Percentiles rank a stretch among this genome's conserved stretches.
Conservation (phyloP, 1,284 basidiomycete species). For the Chiua sp. region DNA sequence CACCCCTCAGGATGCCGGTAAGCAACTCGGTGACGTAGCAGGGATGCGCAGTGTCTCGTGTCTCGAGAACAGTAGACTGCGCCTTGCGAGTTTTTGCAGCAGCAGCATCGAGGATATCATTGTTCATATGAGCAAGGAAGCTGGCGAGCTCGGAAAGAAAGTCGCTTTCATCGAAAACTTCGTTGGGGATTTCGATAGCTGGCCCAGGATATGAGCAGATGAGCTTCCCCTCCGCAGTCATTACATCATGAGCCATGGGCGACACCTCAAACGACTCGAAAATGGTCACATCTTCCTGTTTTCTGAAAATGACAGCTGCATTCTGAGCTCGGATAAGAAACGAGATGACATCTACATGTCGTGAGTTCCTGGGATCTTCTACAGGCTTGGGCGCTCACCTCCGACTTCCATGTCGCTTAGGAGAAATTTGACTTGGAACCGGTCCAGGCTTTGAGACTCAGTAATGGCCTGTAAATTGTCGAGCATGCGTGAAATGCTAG, state of each 20-base stretch:
- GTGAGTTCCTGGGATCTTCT: no score
- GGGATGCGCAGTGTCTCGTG: constrained; percentile 32
- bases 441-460: no score
- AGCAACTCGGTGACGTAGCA: constrained; percentile 40
- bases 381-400: no score
- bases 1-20: constrained; percentile 35
- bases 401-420: no score
- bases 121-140: constrained; percentile 35
- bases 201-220: constrained; percentile 40
- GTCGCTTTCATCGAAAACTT: constrained; percentile 17
- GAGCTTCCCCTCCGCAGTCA: constrained; percentile 36
- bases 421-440: no score
- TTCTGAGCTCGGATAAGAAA: no score
- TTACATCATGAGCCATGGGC: constrained; percentile 6
- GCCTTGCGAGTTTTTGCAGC: not conserved
- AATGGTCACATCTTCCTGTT: no score
- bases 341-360: no score
- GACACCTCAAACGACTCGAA: no score
- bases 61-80: constrained; percentile 25
- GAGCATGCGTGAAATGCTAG: constrained; percentile 7
- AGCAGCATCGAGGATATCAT: constrained; percentile 12
- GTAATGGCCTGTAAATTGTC: not conserved
- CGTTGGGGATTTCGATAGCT: constrained; percentile 28
- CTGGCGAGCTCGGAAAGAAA: constrained; percentile 33
- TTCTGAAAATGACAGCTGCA: no score